Base-by-base conservation (phyloP, 371 early-diverging fungal species). In the Mucor lusitanicus region DNA sequence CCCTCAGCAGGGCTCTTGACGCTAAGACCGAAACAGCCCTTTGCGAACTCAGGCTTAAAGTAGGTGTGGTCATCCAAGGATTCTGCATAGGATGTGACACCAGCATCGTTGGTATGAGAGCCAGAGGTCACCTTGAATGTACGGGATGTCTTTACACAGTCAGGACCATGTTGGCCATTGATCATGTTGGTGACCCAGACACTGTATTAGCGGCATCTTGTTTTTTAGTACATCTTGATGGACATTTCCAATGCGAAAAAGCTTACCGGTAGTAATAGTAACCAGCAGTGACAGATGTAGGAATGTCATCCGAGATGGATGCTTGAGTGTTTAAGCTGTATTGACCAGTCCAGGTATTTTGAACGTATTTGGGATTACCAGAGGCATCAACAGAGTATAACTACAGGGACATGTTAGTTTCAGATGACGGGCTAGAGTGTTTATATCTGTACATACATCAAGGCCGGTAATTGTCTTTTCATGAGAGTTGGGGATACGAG, bases 91-190 rank as follows among this genome's bases (percentile, higher is more conserved):
- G 78, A 71, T 28, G 77, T 72, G 37, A 83, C 64, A 39, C 85
- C 80, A 58, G 74, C 76, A 32, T 75, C 84, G 59, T 86, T 87
- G 33, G 71, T 64, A 63, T 85, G 84, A 25, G 81, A 74, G 39
- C 78, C 83, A 17, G 73, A 62, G 53, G 84, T 74, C 23, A 83
- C 83, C 73, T 87, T 87, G 65, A 87, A 85, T 53, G 75, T 75
- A 55, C 70, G 71, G 65, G 86, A 81, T 64, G 74, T 71, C 67
- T 87, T 79, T 17, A 68, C 6, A 44, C 76, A 76, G 25, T 73
- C 76, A 35, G 76, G 76, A 28, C 76, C 76, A 46, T 76, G 76
- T 44, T 58, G 59, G 13, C 73, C 76, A 21, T 70, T 30, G 13
- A 76, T 68, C 63, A 70, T 59, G 65, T 76, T 76, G 40, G 76